A percentile compares a stretch with the other conserved stretches of the same genome.
Conservation (phyloP, 257 asterid species). For the Fraxinus anomala region DNA sequence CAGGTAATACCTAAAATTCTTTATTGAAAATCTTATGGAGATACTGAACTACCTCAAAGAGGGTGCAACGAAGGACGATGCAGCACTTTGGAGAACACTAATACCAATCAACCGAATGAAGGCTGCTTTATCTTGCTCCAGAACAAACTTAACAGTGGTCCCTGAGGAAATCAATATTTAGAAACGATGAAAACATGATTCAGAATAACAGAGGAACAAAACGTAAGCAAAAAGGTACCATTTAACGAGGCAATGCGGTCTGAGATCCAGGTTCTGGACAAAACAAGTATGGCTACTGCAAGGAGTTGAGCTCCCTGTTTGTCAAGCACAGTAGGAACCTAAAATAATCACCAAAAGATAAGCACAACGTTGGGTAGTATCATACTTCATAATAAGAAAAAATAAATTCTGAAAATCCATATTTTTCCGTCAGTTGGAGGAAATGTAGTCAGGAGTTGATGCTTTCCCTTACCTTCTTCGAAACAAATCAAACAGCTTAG, state of each 20-base stretch:
- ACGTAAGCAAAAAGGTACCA: conserved; percentile 47
- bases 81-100: conserved; percentile 98
- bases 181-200: conserved; percentile 17
- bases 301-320: conserved; percentile 97
- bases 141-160: conserved; percentile 89
- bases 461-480: not conserved
- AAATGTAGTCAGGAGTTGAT: not conserved
- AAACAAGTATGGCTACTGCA: conserved; percentile 85
- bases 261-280: conserved; percentile 94
- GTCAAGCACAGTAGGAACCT: conserved; percentile 94
- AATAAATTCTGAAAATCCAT: not conserved
- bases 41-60: conserved; percentile 70
- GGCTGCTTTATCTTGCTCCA: conserved; percentile 92
- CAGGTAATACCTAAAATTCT: conserved; percentile 1
- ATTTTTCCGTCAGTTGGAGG: not conserved
- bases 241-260: conserved; percentile 97
- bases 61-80: conserved; percentile 96
- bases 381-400: not conserved
- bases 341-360: conserved; percentile 34
- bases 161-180: conserved; percentile 53
- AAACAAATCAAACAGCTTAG: not conserved
- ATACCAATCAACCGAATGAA: conserved; percentile 83
- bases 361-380: conserved; percentile 15
- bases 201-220: conserved; percentile 31
- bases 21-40: conserved; percentile 11